Evolutionary conservation across 1,139 yeast species (phyloP).

Genomic region (Magnusiomyces sp.): DNA sequence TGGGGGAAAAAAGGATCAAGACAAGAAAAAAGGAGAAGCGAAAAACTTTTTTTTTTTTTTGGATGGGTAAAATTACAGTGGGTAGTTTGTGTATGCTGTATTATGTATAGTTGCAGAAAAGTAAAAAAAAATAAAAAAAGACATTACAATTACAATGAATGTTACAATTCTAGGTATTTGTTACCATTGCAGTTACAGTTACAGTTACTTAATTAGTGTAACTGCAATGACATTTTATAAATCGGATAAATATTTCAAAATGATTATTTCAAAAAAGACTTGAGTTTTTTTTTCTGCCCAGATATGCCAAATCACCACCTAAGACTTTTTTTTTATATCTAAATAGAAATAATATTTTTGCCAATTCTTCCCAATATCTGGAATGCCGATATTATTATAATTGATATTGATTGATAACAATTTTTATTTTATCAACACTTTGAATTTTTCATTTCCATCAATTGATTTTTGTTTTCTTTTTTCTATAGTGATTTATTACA

Average conservation of each 20-base stretch:
- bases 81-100: too few species aligned
- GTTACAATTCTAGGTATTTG: neutral
- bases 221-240: neutral
- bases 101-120: constrained; percentile 33
- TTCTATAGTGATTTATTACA: too few species aligned
- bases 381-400: too few species aligned
- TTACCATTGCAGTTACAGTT: neutral
- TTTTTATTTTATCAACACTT: too few species aligned
- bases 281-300: neutral
- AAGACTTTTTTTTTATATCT: too few species aligned
- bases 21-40: neutral
- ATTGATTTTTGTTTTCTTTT: too few species aligned
- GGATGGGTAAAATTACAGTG: too few species aligned
- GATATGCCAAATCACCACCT: too few species aligned
- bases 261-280: neutral
- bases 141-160: neutral
- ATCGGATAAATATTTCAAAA: neutral
- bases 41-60: neutral
- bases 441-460: too few species aligned
- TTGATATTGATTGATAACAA: too few species aligned
- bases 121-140: neutral
- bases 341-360: too few species aligned
- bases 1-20: neutral
- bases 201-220: neutral
- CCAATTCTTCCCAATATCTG: too few species aligned